phyloP scores from a whole-genome alignment of 352 stramenopile species.

The Phytophthora citrophthora region DNA sequence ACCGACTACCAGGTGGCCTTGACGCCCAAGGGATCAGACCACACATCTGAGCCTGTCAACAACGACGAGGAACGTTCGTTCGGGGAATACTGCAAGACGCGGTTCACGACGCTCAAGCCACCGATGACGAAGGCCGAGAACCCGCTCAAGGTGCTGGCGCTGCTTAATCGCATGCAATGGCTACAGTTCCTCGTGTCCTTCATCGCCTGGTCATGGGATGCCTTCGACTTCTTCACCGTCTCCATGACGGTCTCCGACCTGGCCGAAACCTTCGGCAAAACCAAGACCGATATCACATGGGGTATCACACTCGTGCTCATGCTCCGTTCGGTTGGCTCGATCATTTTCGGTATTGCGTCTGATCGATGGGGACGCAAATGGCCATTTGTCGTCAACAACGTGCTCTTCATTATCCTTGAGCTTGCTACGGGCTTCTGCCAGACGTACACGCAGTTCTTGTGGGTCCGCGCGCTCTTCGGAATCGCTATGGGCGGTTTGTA shows the following conservation, averaged over 20 bases:
- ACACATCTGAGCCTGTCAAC: conserved; percentile 20
- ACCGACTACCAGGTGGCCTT: conserved; percentile 38
- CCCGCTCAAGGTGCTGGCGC: conserved; percentile 28
- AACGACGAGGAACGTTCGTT: conserved; percentile 38
- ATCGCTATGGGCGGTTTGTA: conserved; percentile 64
- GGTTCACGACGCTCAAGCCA: conserved; percentile 51
- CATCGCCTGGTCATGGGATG: conserved; percentile 54
- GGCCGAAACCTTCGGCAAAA: conserved; percentile 49
- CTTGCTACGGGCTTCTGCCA: conserved; percentile 49
- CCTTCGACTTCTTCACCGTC: conserved; percentile 70
- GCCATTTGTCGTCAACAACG: conserved; percentile 51
- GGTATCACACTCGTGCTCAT: conserved; percentile 65
- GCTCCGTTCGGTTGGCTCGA: conserved; percentile 49
- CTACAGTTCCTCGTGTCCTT: conserved; percentile 47
- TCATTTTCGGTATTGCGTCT: conserved; percentile 50
- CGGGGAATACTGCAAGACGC: conserved; percentile 44
- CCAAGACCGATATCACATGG: conserved; percentile 61
- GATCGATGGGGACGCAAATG: conserved; percentile 56
- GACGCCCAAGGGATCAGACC: conserved; percentile 33
- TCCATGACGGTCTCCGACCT: conserved; percentile 58
- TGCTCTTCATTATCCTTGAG: conserved; percentile 52
- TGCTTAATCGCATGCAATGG: conserved; percentile 51
- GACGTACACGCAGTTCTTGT: conserved; percentile 47
- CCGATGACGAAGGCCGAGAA: conserved; percentile 39
- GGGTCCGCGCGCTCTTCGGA: conserved; percentile 39